Conservation (phyloP, 352 stramenopile genomes). For the Globisporangium middletonii region DNA sequence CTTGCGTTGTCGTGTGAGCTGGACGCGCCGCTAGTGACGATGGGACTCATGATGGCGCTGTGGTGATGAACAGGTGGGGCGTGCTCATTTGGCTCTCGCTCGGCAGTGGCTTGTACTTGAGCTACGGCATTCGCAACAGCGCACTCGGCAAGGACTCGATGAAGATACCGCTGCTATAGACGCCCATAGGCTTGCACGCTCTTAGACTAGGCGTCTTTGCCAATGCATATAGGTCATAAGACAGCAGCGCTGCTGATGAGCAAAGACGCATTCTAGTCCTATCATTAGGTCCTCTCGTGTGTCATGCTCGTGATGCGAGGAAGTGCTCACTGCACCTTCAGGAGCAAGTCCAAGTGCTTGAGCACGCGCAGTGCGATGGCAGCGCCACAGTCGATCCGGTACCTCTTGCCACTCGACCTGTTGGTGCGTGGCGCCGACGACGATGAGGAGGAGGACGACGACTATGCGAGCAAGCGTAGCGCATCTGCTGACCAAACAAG, state of each 20-base stretch:
- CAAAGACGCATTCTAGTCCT: neutral
- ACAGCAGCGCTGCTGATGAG: neutral
- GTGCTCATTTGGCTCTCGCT: constrained; percentile 64
- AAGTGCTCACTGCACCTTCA: no score
- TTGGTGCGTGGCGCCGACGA: neutral
- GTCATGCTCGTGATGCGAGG: neutral
- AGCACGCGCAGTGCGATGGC: neutral
- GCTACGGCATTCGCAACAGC: constrained; percentile 77
- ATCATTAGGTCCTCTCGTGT: neutral
- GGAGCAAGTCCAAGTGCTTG: no score
- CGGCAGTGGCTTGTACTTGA: constrained; percentile 64
- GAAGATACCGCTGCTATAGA: constrained; percentile 16
- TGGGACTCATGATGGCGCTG: neutral
- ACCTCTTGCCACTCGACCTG: constrained; percentile 4
- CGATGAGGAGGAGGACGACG: neutral
- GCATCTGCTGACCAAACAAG: neutral
- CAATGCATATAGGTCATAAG: neutral
- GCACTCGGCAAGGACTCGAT: constrained; percentile 25
- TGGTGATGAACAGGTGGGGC: constrained; percentile 37
- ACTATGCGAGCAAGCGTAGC: neutral
- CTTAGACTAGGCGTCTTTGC: no score
- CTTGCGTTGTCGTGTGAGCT: neutral
- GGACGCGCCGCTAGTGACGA: no score
- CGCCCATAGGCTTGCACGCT: neutral
- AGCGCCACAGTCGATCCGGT: constrained; percentile 6